Base-by-base conservation (phyloP, 2,329 filamentous ascomycete species). In the Biscogniauxia sp. region DNA sequence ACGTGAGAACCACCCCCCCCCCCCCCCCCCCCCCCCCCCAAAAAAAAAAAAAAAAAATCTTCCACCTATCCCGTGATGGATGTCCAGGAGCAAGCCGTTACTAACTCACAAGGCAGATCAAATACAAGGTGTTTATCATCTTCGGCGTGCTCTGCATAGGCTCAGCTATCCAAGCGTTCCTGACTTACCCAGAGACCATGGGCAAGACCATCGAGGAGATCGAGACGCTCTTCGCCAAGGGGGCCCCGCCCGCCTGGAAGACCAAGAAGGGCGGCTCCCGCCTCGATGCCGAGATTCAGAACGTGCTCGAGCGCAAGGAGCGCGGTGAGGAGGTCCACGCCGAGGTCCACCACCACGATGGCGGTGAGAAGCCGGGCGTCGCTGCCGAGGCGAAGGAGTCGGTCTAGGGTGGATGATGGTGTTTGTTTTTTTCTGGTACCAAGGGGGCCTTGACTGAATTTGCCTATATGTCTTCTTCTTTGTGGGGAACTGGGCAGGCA, bases 91-190 rank as follows among this genome's bases (percentile, higher is more conserved):
- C 23, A 23, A 23, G 23, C 23, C 28, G 28, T 32, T 45, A 45
- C 37, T 45, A 17, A 45, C 37, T 1, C 6, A 45, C 37, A 6
- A 45, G 11, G 15, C 37, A 45, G 37, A 87, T 87, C 70, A 77
- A 76, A 25, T 86, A 80, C 74, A 80, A 80, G 61, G 74, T 82
- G 20, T 79, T 78, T 57, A 75, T 77, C 66, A 70, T 78, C 58
- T 77, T 77, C 51, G 76, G 76, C 50, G 70, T 74, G 11, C 69
- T 78, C 1, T 78, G 75, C 58, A 17, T 76, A 1, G 65, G 59
- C 8, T 70, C 72, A 4, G 70, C 75, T 1, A 66, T 63, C 20
- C 75, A 74, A 70, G 70, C 75, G 57, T 78, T 67, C 64, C 26
- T 75, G 5, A 72, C 74, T 6, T 78, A 75, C 59, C 75, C 74